phyloP scores from a whole-genome alignment of 2,329 filamentous ascomycete genomes.

The Hypoxylon sp. region DNA sequence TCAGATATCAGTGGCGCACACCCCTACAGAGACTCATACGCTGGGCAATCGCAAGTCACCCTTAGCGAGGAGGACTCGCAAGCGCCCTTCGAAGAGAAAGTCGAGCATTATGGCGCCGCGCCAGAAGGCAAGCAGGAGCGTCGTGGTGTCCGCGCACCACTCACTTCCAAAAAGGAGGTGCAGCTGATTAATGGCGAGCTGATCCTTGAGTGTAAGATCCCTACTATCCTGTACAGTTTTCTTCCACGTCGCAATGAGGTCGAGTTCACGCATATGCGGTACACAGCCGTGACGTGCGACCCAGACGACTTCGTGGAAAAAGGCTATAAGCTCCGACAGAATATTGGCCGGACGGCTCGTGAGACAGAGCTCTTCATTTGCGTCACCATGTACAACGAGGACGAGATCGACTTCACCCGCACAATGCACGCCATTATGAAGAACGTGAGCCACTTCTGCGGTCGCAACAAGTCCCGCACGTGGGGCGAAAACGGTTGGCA shows the following conservation, averaged over 20 bases:
- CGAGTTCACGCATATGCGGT: conserved; percentile 98
- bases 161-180: conserved; percentile 94
- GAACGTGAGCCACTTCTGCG: conserved; percentile 99
- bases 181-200: conserved; percentile 97
- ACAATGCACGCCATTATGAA: conserved; percentile 99
- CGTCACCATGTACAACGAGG: conserved; percentile 99
- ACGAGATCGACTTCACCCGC: conserved; percentile 94
- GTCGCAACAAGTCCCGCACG: conserved; percentile 91
- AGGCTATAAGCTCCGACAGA: conserved; percentile 92
- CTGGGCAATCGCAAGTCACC: conserved; percentile 67
- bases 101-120: conserved; percentile 88
- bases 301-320: conserved; percentile 88
- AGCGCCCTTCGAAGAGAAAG: conserved; percentile 66
- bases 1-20: conserved; percentile 69
- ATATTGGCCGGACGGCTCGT: conserved; percentile 90
- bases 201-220: conserved; percentile 98
- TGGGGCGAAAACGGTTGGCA: conserved; percentile 99
- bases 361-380: conserved; percentile 97
- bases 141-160: conserved; percentile 86
- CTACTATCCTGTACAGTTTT: conserved; percentile 98
- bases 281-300: conserved; percentile 95
- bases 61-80: conserved; percentile 64
- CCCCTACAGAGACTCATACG: conserved; percentile 72
- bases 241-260: conserved; percentile 91
- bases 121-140: conserved; percentile 89